A percentile compares a stretch with the other conserved stretches of the same genome.
Conservation (phyloP, 495 filamentous ascomycete species). For the Sordaria brevicollis region DNA sequence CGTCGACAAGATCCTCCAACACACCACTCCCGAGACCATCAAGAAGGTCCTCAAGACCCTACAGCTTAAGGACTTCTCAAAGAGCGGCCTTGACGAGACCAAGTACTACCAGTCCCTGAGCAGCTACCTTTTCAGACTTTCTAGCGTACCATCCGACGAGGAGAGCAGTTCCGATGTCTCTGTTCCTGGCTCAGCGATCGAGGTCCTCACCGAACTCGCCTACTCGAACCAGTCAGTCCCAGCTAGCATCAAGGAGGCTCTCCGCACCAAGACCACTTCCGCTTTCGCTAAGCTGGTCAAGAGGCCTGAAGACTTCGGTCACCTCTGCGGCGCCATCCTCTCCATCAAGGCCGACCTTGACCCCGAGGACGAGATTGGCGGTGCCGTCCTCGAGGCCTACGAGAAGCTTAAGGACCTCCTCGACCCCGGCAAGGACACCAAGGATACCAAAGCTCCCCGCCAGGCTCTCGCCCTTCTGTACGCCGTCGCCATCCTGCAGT, state of each 20-base stretch:
- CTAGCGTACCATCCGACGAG: constrained; percentile 15
- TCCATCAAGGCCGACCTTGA: constrained; percentile 43
- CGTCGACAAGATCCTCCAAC: constrained; percentile 59
- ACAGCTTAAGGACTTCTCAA: constrained; percentile 17
- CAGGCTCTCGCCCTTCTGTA: constrained; percentile 71
- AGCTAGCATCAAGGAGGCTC: constrained; percentile 52
- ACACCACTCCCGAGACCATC: constrained; percentile 45
- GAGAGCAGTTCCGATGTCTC: constrained; percentile 16
- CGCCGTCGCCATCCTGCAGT: constrained; percentile 73
- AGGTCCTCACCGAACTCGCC: constrained; percentile 35
- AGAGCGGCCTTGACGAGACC: constrained; percentile 24
- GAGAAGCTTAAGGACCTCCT: constrained; percentile 58
- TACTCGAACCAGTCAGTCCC: constrained; percentile 45
- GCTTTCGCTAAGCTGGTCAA: constrained; percentile 58
- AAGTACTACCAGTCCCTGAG: constrained; percentile 39
- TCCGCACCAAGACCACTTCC: constrained; percentile 53
- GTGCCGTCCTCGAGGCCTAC: constrained; percentile 48
- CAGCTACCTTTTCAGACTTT: constrained; percentile 41
- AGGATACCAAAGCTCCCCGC: constrained; percentile 24
- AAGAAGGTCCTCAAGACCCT: constrained; percentile 34
- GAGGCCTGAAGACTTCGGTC: constrained; percentile 44
- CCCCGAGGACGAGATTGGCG: constrained; percentile 47
- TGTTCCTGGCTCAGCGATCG: constrained; percentile 28
- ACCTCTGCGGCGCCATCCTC: constrained; percentile 37
- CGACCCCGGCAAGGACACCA: constrained; percentile 41